Evolutionary conservation across 305 asterid species (phyloP), one percentile per base, ranked within the genome.

Genomic region (Fraxinus paxiana): DNA sequence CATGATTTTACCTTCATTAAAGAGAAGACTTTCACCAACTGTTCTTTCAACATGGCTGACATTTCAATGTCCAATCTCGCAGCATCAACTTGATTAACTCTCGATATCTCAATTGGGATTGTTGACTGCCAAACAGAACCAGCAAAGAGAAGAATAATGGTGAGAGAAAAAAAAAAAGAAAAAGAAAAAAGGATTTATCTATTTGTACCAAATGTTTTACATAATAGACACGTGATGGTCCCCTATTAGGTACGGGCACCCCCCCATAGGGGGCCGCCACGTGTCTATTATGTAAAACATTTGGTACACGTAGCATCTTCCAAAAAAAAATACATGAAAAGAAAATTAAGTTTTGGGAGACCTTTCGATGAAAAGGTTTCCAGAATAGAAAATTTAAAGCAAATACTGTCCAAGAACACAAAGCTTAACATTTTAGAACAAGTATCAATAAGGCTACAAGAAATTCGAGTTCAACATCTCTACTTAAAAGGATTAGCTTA

Each of bases 61-160:
- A 95, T 95, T 88, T 92, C 98, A 87, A 92, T 85, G 78, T 95
- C 97, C 37, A 93, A 90, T 86, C 99, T 90, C 3, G 81, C 96
- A 79, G 98, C 98, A 92, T 95, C 98, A 69, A 95, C 86, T 88
- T 93, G 98, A 85, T 92, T 92, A 79, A 94, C 97, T 88, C 98
- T 90, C 20, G 97, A 92, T 87, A 92, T 91, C 82, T 89, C 92
- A 81, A 92, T 77, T 7, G 97, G 98, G 79, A 94, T 89, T 48
- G 82, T 75, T 7, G 80, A 87, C 98, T 94, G 90, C 75, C 80
- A 84, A 79, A 65, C 77, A 10, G 38, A 75, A 17, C 81, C 65
- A 59, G 15, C 51, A 79, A 74, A 37, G 51, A 41, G 76, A 75
- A 82, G 24, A 5, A 61, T 30, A 79, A 65, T 31, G 33, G 71